A percentile compares a stretch with the other conserved stretches of the same genome.
Conservation (phyloP, 2,329 filamentous ascomycete genomes). For the Fusarium sp. region DNA sequence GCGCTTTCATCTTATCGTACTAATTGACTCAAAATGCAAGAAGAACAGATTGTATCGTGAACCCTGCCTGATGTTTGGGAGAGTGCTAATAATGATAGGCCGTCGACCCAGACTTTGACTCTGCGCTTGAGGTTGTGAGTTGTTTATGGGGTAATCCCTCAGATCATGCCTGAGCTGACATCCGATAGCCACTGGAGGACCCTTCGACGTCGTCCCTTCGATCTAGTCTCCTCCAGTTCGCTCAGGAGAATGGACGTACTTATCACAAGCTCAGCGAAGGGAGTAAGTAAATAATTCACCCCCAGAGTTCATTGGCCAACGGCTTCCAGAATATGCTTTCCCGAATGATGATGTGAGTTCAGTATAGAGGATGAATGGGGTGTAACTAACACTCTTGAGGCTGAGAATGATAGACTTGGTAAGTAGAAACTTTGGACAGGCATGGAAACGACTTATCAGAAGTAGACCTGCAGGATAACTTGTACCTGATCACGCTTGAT, state of each 20-base stretch:
- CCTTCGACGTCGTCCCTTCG: slow-evolving; percentile 24
- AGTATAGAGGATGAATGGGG: fast-evolving
- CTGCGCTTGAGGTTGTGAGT: slow-evolving; percentile 22
- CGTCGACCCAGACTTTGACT: slow-evolving; percentile 18
- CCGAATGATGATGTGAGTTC: slow-evolving; percentile 31
- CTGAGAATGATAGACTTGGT: slow-evolving; percentile 27
- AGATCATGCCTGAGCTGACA: not conserved
- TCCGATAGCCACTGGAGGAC: slow-evolving; percentile 16
- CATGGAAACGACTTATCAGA: fast-evolving
- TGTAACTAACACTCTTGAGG: not conserved
- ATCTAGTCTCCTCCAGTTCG: slow-evolving; percentile 23
- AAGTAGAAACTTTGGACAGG: fast-evolving
- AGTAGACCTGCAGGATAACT: slow-evolving; percentile 17
- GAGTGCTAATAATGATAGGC: not conserved
- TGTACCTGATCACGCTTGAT: slow-evolving; percentile 20
- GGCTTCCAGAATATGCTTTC: slow-evolving; percentile 10
- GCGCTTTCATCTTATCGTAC: not conserved
- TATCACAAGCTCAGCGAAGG: slow-evolving; percentile 32
- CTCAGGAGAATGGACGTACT: slow-evolving; percentile 27
- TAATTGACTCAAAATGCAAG: not conserved
- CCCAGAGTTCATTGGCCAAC: fast-evolving
- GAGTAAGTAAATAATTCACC: not conserved
- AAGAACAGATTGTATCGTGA: slow-evolving; percentile 11
- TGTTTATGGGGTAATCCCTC: fast-evolving
- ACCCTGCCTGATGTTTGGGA: fast-evolving